These are phyloP conservation scores for Suillus discolor DNA, from an alignment of 768 basidiomycete genomes.

Conservation along the genomic window DNA sequence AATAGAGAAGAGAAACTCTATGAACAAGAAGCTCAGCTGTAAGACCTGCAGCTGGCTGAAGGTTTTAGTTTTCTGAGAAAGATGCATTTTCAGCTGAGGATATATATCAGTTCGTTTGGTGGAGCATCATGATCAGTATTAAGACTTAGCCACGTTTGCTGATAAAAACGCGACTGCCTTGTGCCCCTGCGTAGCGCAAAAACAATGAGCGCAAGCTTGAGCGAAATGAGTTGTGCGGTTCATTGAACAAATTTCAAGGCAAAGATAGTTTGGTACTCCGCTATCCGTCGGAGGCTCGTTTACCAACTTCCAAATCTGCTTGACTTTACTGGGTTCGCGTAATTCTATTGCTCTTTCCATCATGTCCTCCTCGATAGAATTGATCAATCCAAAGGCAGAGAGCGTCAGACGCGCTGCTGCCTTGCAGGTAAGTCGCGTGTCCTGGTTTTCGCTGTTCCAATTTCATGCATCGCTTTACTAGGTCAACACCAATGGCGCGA, in stretches of 20 bases:
- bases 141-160: constrained; percentile 24
- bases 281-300: constrained; percentile 16
- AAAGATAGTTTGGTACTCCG: constrained; percentile 32
- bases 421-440: constrained; percentile 65
- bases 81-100: constrained; percentile 2
- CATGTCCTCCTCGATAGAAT: constrained; percentile 84
- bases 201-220: constrained; percentile 13
- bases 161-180: constrained; percentile 29
- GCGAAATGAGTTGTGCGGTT: constrained; percentile 25
- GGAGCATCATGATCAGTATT: constrained; percentile 7
- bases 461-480: constrained; percentile 34
- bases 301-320: constrained; percentile 8
- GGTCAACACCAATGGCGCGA: constrained; percentile 93
- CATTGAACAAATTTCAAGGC: constrained; percentile 18
- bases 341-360: constrained; percentile 17
- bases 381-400: constrained; percentile 97
- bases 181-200: constrained; percentile 34
- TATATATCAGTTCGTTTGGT: constrained; percentile 3
- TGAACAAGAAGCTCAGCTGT: neutral
- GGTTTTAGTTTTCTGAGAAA: constrained; percentile 3
- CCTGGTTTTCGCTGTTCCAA: constrained; percentile 20
- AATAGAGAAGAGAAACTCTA: neutral
- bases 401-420: constrained; percentile 89
- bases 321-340: constrained; percentile 8
- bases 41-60: neutral